phyloP scores from a whole-genome alignment of 805 yeast genomes.

The Candida maesae region DNA sequence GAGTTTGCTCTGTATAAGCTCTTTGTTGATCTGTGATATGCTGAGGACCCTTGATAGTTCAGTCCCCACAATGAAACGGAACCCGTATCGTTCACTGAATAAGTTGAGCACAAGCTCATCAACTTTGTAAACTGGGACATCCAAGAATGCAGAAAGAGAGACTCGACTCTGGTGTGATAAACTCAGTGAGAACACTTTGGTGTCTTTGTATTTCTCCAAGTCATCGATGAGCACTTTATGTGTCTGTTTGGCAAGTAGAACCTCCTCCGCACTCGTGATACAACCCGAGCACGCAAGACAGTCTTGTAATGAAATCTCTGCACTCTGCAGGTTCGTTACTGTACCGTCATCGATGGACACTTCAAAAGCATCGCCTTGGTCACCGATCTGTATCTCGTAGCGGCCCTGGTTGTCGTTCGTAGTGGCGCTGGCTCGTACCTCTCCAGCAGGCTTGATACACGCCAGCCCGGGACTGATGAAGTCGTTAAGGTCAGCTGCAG shows the following conservation, averaged over 20 bases:
- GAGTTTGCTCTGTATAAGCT: conserved; percentile 23
- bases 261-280: conserved; percentile 96
- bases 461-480: conserved; percentile 93
- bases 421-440: conserved; percentile 28
- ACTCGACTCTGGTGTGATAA: conserved; percentile 84
- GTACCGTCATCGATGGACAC: conserved; percentile 57
- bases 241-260: conserved; percentile 85
- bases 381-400: conserved; percentile 54
- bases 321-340: conserved; percentile 53
- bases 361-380: conserved; percentile 59
- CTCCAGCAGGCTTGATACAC: conserved; percentile 82
- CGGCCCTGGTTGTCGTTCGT: conserved; percentile 16
- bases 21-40: conserved; percentile 46
- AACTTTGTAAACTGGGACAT: conserved; percentile 45
- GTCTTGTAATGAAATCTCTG: conserved; percentile 86
- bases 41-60: conserved; percentile 76
- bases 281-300: conserved; percentile 97
- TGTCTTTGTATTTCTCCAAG: conserved; percentile 34
- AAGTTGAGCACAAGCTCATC: conserved; percentile 61
- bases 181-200: conserved; percentile 62
- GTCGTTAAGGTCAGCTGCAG: conserved; percentile 90
- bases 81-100: conserved; percentile 59
- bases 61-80: conserved; percentile 74
- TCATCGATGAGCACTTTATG: conserved; percentile 72
- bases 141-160: conserved; percentile 69